Evolutionary conservation across 176 grass and related monocot genomes (phyloP).

Genomic region (Zea luxurians): DNA sequence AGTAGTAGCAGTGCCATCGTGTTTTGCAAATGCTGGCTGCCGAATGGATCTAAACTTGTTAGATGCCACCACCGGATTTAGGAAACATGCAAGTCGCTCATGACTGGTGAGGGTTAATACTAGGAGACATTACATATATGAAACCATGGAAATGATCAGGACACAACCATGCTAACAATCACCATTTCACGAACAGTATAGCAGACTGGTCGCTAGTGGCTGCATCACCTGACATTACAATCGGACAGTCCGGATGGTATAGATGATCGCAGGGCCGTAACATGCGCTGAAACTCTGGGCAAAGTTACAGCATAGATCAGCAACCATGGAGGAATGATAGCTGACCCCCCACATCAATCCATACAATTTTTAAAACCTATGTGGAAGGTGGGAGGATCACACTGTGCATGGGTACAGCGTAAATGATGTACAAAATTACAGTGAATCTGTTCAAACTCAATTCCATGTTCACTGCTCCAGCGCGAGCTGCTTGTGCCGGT

Average conservation of each 20-base stretch:
- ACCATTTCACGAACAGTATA: slow-evolving; percentile 5
- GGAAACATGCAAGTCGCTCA: not conserved
- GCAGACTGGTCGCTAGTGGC: not conserved
- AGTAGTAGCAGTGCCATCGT: not conserved
- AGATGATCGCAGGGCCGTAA: slow-evolving; percentile 8
- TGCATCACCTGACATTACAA: slow-evolving; percentile 8
- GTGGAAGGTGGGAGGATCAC: slow-evolving; percentile 48
- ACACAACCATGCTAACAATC: not conserved
- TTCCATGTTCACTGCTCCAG: slow-evolving; percentile 67
- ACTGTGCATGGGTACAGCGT: slow-evolving; percentile 10
- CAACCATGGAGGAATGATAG: slow-evolving; percentile 27
- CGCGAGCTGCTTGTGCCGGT: slow-evolving; percentile 93
- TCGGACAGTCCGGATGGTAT: not conserved
- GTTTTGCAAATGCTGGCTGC: not conserved
- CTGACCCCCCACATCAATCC: slow-evolving; percentile 53
- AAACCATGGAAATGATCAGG: slow-evolving; percentile 23
- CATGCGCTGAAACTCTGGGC: not conserved
- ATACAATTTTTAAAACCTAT: slow-evolving; percentile 38
- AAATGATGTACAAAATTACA: slow-evolving; percentile 51
- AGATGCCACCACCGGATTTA: not conserved
- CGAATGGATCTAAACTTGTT: not conserved
- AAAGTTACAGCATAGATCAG: slow-evolving; percentile 46
- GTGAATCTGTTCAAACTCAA: slow-evolving; percentile 18
- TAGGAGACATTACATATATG: not conserved
- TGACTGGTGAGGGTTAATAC: not conserved